These are phyloP conservation scores for Trichoderma sp. DNA, from an alignment of 2,329 filamentous ascomycete genomes.

Conservation along the genomic window DNA sequence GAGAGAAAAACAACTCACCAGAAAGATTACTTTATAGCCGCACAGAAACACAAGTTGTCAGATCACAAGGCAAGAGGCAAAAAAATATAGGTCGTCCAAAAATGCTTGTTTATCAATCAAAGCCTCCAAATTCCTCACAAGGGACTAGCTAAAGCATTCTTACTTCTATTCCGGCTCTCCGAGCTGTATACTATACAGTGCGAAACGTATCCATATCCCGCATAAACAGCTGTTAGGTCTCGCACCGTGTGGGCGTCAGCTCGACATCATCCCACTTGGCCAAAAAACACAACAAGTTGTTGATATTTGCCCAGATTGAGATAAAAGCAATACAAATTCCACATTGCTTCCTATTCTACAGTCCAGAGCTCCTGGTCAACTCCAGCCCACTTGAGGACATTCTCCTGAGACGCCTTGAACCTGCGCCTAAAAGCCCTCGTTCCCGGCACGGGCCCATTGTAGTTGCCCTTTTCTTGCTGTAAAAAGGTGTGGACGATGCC, in stretches of 20 bases:
- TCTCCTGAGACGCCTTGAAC: conserved; percentile 6
- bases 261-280: not conserved
- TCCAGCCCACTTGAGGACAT: conserved; percentile 9
- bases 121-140: not conserved
- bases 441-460: not conserved
- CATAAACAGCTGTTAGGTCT: not conserved
- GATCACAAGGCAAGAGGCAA: not conserved
- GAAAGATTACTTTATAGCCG: not conserved
- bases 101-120: conserved; percentile 6
- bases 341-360: not conserved
- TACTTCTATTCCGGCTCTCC: not conserved
- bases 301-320: not conserved
- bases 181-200: not conserved
- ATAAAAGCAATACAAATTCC: not conserved
- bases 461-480: not conserved
- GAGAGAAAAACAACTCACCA: not conserved
- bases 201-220: not conserved
- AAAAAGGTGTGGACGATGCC: not conserved
- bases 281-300: not conserved
- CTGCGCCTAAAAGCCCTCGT: conserved; percentile 6
- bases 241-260: not conserved
- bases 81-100: not conserved
- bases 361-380: not conserved
- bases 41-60: not conserved
- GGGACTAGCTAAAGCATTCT: not conserved